These are phyloP conservation scores for Chlorella variabilis DNA, from an alignment of 163 green algal genomes.

Conservation along the genomic window DNA sequence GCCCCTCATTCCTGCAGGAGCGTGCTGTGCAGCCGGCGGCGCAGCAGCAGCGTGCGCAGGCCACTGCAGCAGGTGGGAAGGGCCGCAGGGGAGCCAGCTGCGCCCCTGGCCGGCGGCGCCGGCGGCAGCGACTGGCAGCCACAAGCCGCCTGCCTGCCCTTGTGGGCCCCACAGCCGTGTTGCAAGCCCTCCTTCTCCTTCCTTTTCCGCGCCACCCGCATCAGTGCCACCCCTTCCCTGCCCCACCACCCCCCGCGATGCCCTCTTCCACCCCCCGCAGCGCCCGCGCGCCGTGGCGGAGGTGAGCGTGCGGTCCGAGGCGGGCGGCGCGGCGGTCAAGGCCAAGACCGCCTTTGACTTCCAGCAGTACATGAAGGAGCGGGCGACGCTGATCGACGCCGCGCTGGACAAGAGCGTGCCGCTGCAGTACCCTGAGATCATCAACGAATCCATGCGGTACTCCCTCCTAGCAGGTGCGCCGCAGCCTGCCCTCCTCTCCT, in stretches of 20 bases:
- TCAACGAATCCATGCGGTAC: slow-evolving; percentile 94
- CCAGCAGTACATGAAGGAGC: slow-evolving; percentile 78
- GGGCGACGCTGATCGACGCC: slow-evolving; percentile 79
- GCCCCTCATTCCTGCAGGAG: background rate
- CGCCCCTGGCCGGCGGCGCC: background rate
- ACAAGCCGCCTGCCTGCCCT: background rate
- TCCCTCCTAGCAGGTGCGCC: slow-evolving; percentile 42
- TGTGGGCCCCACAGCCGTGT: too few species aligned
- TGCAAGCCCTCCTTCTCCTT: too few species aligned
- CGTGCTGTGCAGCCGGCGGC: slow-evolving; percentile 6
- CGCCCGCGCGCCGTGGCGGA: slow-evolving; percentile 25
- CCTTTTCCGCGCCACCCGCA: too few species aligned
- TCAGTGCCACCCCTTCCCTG: background rate
- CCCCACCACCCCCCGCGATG: background rate
- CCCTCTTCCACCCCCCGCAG: background rate
- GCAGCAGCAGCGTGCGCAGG: background rate
- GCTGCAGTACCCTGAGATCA: slow-evolving; percentile 86
- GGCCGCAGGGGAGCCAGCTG: background rate
- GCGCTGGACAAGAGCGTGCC: slow-evolving; percentile 82
- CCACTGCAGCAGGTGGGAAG: slow-evolving; percentile 5
- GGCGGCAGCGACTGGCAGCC: background rate
- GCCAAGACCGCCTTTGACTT: slow-evolving; percentile 79
- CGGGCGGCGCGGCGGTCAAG: background rate
- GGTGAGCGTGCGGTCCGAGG: background rate
- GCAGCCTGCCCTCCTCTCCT: background rate